Conservation (phyloP, 352 stramenopile species). For the Globisporangium echinulatum region DNA sequence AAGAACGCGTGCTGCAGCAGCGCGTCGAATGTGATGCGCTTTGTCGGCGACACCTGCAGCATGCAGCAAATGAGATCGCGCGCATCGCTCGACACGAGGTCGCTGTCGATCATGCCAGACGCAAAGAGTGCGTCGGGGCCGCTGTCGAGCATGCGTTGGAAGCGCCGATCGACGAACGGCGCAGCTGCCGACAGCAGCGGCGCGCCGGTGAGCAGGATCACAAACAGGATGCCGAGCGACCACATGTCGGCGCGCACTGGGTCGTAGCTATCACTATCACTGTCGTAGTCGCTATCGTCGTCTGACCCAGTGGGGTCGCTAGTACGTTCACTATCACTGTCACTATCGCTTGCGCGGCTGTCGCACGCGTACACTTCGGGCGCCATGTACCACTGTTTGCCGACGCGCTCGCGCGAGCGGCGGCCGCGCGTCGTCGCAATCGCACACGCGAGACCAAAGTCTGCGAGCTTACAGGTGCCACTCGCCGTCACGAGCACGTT, state of each 20-base stretch:
- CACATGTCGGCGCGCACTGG: conserved; percentile 47
- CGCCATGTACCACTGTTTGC: conserved; percentile 67
- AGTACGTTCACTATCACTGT: conserved; percentile 5
- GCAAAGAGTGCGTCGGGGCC: conserved; percentile 14
- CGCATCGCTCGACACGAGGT: conserved; percentile 14
- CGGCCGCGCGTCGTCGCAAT: not conserved
- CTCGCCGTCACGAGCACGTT: conserved; percentile 36
- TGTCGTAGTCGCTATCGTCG: conserved; percentile 15
- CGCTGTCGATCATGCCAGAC: not conserved
- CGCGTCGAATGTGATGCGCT: conserved; percentile 36
- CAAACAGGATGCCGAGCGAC: conserved; percentile 56
- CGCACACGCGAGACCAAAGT: conserved; percentile 42
- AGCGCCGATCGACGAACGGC: conserved; percentile 21
- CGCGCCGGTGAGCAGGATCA: conserved; percentile 52
- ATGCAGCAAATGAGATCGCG: conserved; percentile 39
- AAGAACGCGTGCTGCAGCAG: conserved; percentile 33
- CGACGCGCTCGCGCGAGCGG: conserved; percentile 27
- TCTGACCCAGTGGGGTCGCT: no score
- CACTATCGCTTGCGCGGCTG: not conserved
- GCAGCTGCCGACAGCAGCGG: conserved; percentile 34
- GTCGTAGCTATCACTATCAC: conserved; percentile 35
- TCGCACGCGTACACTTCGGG: conserved; percentile 46
- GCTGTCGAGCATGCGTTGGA: conserved; percentile 18
- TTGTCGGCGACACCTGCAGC: conserved; percentile 37
- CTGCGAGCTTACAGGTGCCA: conserved; percentile 39